Base-by-base conservation (phyloP, 2,329 filamentous ascomycete species). In the Thielaviopsis cerberus region DNA sequence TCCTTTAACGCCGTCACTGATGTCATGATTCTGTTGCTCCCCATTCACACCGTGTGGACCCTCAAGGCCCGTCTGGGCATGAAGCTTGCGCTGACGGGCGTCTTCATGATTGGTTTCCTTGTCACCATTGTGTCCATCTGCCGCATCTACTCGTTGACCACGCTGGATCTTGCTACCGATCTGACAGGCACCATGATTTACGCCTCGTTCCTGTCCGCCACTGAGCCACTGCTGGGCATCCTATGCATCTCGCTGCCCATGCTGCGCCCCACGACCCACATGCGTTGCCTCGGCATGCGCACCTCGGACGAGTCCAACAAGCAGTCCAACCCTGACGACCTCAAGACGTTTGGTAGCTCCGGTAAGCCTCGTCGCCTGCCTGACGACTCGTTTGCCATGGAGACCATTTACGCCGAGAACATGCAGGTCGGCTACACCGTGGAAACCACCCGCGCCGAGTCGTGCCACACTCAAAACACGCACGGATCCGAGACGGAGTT, bases 1-100 rank as follows among this genome's bases (percentile, higher is more conserved):
- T 67, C 66, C 1, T 69, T 71, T 59, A 73, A 72, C 59, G 69
- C 72, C 51, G 60, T 69, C 15, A 68, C 68, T 22, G 71, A 73
- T 61, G 57, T 71, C 10, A 62, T 69, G 34, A 69, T 73, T 57
- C 63, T 72, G 50, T 37, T 67, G 11, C 64, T 73, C 27, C 71
- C 71, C 6, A 62, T 73, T 1, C 66, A 65, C 20, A 70, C 66
- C 26, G 65, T 73, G 17, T 68, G 68, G 63, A 64, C 62, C 20
- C 62, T 73, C 34, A 67, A 71, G 54, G 66, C 69, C 22, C 65
- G 64, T 24, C 63, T 61, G 1, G 61, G 64, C 7, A 64, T 66
- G 52, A 70, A 66, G 60, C 57, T 66, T 45, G 65, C 63, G 13
- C 61, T 68, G 17, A 64, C 64, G 6, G 62, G 57, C n/a, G 63